Evolutionary conservation across 768 basidiomycete species (phyloP).

Genomic region (Vararia minispora): DNA sequence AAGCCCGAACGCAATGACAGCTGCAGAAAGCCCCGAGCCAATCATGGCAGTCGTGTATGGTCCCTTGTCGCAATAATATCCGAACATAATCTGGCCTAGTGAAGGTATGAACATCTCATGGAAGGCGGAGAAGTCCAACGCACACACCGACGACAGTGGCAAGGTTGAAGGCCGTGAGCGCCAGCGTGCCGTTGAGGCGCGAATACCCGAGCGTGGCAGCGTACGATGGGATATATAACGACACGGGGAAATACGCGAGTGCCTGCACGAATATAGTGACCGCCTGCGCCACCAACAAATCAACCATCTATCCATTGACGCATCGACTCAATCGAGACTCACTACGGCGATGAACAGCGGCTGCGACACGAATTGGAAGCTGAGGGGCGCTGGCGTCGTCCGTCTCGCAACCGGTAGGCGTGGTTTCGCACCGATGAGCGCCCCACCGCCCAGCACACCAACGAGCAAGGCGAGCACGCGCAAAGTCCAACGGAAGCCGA

Average conservation of each 20-base stretch:
- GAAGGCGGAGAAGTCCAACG: neutral
- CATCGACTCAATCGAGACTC: constrained; percentile 1
- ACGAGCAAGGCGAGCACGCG: constrained; percentile 14
- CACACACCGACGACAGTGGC: constrained; percentile 12
- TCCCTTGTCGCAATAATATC: constrained; percentile 16
- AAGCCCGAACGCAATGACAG: constrained; percentile 13
- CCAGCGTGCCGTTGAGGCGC: constrained; percentile 14
- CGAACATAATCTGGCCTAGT: constrained; percentile 16
- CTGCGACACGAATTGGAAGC: constrained; percentile 13
- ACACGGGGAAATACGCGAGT: constrained; percentile 18
- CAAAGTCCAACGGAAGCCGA: constrained; percentile 15
- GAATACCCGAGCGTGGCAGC: constrained; percentile 11
- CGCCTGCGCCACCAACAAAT: constrained; percentile 7
- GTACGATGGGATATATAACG: constrained; percentile 17
- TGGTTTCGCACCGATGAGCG: constrained; percentile 13
- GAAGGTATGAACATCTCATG: neutral
- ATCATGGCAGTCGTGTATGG: constrained; percentile 17
- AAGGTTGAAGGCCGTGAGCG: constrained; percentile 17
- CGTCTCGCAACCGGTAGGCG: constrained; percentile 14
- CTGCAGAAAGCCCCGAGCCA: constrained; percentile 11
- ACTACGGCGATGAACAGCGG: constrained; percentile 16
- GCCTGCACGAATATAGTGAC: constrained; percentile 15
- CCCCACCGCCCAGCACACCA: constrained; percentile 10
- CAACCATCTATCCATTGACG: neutral
- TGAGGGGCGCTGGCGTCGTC: constrained; percentile 13